phyloP scores from a whole-genome alignment of 2,329 filamentous ascomycete species.

The Periconia macrospinosa region DNA sequence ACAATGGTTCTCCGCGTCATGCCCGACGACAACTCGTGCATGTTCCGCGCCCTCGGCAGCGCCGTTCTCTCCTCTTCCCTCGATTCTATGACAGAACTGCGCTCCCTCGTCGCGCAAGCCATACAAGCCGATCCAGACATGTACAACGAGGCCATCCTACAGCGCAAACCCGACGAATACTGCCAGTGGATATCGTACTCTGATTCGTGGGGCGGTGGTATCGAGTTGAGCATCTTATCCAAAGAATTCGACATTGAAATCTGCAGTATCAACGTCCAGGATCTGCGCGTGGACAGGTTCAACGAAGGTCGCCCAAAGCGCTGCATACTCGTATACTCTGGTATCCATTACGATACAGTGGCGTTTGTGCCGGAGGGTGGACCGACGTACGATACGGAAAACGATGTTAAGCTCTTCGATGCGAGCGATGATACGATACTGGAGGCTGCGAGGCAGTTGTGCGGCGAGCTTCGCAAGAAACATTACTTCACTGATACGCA shows the following conservation, averaged over 20 bases:
- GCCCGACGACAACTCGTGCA: conserved; percentile 94
- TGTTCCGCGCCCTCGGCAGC: conserved; percentile 86
- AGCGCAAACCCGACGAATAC: conserved; percentile 70
- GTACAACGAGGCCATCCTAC: conserved; percentile 77
- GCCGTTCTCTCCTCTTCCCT: conserved; percentile 68
- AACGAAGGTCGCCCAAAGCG: conserved; percentile 69
- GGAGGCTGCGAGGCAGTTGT: conserved; percentile 60
- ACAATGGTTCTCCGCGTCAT: conserved; percentile 80
- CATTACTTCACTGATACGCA: conserved; percentile 91
- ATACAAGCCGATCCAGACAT: conserved; percentile 73
- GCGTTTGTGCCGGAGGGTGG: conserved; percentile 67
- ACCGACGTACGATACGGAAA: conserved; percentile 66
- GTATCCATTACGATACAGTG: conserved; percentile 91
- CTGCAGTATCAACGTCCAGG: conserved; percentile 78
- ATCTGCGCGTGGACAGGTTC: conserved; percentile 69
- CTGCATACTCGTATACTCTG: conserved; percentile 84
- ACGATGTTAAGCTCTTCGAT: conserved; percentile 77
- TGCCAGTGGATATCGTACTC: conserved; percentile 78
- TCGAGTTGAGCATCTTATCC: conserved; percentile 83
- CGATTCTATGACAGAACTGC: conserved; percentile 71
- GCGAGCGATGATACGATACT: conserved; percentile 57
- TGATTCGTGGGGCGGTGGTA: conserved; percentile 87
- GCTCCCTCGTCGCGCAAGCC: conserved; percentile 74
- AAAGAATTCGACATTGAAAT: conserved; percentile 86
- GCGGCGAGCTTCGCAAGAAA: conserved; percentile 63